phyloP scores from a whole-genome alignment of 495 filamentous ascomycete species.

The Daldinia caldariorum region DNA sequence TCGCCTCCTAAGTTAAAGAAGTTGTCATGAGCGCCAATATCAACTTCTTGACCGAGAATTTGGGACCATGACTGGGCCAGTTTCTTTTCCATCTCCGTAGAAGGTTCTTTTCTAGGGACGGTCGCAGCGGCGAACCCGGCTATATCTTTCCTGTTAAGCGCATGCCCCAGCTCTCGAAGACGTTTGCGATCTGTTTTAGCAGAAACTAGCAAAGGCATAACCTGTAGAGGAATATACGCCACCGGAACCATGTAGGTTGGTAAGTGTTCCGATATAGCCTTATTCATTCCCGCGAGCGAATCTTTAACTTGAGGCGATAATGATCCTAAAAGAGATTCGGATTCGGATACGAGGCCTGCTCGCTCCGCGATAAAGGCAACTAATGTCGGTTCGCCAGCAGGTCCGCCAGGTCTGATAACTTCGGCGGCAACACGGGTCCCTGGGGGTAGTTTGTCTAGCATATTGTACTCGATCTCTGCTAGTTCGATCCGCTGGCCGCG shows the following conservation, averaged over 20 bases:
- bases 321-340: slow-evolving; percentile 34
- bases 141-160: slow-evolving; percentile 50
- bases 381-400: slow-evolving; percentile 50
- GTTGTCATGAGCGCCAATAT: slow-evolving; percentile 52
- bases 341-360: slow-evolving; percentile 38
- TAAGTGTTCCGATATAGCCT: slow-evolving; percentile 51
- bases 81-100: slow-evolving; percentile 46
- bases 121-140: slow-evolving; percentile 39
- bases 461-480: slow-evolving; percentile 70
- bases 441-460: slow-evolving; percentile 50
- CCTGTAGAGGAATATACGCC: slow-evolving; percentile 66
- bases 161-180: slow-evolving; percentile 55
- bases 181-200: slow-evolving; percentile 71
- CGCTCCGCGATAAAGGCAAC: slow-evolving; percentile 53
- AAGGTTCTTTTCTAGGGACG: slow-evolving; percentile 39
- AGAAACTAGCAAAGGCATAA: slow-evolving; percentile 65
- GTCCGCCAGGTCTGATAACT: slow-evolving; percentile 54
- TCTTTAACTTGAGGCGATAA: slow-evolving; percentile 45
- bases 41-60: slow-evolving; percentile 44
- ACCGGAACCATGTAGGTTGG: slow-evolving; percentile 70
- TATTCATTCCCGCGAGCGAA: slow-evolving; percentile 45
- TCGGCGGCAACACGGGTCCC: slow-evolving; percentile 53
- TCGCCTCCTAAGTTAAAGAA: slow-evolving; percentile 67
- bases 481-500: slow-evolving; percentile 73
- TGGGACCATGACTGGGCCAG: slow-evolving; percentile 47